Percentiles rank a stretch among this genome's conserved stretches.
These are phyloP conservation scores for Pseudogymnoascus verrucosus DNA, from an alignment of 2,329 filamentous ascomycete genomes.

Conservation along the genomic window DNA sequence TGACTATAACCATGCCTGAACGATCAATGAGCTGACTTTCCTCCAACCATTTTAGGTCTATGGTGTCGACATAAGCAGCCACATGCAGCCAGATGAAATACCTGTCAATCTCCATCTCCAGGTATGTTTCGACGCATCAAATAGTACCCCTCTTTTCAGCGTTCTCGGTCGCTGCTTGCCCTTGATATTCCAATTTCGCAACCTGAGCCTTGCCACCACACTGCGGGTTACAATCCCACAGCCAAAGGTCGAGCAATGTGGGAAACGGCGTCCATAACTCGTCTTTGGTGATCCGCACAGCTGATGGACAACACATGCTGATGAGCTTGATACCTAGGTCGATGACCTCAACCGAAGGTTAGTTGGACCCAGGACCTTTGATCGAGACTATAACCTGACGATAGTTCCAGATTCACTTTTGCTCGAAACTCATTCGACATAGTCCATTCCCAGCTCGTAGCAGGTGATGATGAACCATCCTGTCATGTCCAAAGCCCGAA, in stretches of 20 bases:
- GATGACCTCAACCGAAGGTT: constrained; percentile 63
- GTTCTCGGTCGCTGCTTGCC: not conserved
- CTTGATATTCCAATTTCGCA: not conserved
- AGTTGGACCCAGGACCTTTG: constrained; percentile 17
- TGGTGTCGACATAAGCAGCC: constrained; percentile 64
- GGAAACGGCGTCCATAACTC: not conserved
- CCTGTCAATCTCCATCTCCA: constrained; percentile 64
- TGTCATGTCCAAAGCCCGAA: not conserved
- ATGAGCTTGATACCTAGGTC: constrained; percentile 33
- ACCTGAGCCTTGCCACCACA: not conserved
- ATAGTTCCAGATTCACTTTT: constrained; percentile 52
- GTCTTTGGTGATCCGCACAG: constrained; percentile 7
- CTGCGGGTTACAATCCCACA: not conserved
- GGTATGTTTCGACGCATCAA: constrained; percentile 27
- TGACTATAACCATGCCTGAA: not conserved
- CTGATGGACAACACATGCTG: constrained; percentile 8
- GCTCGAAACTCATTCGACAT: constrained; percentile 67
- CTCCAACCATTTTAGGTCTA: constrained; percentile 44
- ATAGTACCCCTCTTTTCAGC: constrained; percentile 3
- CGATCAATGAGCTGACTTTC: not conserved
- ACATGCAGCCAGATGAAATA: constrained; percentile 56
- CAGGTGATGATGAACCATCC: constrained; percentile 28
- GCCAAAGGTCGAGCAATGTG: not conserved
- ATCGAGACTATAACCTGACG: constrained; percentile 2
- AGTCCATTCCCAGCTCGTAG: constrained; percentile 68